These are phyloP conservation scores for Vitis hybrid DNA, from an alignment of 177 flowering plant species.

Conservation along the genomic window DNA sequence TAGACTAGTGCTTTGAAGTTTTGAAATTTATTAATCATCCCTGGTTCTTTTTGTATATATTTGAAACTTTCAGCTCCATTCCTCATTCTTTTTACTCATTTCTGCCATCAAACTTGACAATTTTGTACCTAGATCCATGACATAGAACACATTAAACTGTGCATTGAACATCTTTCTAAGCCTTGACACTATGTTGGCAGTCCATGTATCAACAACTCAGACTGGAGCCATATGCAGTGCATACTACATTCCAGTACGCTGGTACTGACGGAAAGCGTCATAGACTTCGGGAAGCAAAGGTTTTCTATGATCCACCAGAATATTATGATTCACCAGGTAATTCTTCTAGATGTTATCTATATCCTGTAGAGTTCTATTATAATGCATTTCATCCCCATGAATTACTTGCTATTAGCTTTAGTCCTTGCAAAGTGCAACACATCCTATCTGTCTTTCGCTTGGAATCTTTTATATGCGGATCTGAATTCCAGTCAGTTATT, in stretches of 20 bases:
- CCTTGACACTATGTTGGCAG: conserved; percentile 35
- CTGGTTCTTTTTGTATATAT: not conserved
- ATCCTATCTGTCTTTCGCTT: no score
- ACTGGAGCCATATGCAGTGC: conserved; percentile 95
- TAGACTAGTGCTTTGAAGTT: conserved; percentile 1
- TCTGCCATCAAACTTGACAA: not conserved
- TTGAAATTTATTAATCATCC: not conserved
- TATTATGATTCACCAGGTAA: conserved; percentile 91
- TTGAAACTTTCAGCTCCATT: not conserved
- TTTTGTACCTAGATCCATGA: not conserved
- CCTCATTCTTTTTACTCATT: not conserved
- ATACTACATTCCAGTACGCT: conserved; percentile 96
- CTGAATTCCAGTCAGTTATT: no score
- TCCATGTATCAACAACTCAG: conserved; percentile 85
- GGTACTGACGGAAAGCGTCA: conserved; percentile 98
- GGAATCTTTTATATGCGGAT: no score
- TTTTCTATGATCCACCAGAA: conserved; percentile 92
- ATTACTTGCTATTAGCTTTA: no score
- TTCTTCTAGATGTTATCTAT: not conserved
- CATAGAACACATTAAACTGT: not conserved
- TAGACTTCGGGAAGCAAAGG: conserved; percentile 85
- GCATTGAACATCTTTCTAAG: not conserved
- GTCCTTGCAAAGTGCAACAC: no score
- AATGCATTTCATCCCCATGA: no score
- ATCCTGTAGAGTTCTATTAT: not conserved